Percentiles rank a stretch among this genome's conserved stretches.
phyloP scores from a whole-genome alignment of 1,139 yeast species.

The Pichia sp. region DNA sequence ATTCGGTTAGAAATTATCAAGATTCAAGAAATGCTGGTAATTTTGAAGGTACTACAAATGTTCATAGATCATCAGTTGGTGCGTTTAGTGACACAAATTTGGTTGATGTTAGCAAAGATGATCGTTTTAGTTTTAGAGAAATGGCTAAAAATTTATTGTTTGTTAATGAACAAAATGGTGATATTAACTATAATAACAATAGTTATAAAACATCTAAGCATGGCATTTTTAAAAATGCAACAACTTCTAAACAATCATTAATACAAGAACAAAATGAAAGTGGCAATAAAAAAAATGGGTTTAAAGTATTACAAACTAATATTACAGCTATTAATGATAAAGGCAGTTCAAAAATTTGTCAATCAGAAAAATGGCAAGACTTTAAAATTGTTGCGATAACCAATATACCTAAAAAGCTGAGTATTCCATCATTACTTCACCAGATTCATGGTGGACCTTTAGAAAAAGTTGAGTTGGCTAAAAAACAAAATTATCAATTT shows the following conservation, averaged over 20 bases:
- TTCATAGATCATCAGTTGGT: not conserved
- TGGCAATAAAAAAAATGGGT: not conserved
- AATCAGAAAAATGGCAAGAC: slow-evolving; percentile 8
- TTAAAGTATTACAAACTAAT: slow-evolving; percentile 6
- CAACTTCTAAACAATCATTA: not conserved
- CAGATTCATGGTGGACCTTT: slow-evolving; percentile 74
- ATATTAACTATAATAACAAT: not conserved
- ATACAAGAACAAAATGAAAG: not conserved
- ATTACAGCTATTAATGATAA: slow-evolving; percentile 3
- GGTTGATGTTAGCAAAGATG: slow-evolving; percentile 12
- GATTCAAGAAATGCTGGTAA: not conserved
- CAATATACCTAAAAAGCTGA: slow-evolving; percentile 36
- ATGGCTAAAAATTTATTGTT: slow-evolving; percentile 22
- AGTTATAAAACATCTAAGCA: not conserved
- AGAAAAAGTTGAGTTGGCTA: slow-evolving; percentile 38
- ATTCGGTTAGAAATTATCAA: not conserved
- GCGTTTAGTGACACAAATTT: not conserved
- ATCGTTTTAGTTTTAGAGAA: slow-evolving; percentile 22
- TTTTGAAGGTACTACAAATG: not conserved
- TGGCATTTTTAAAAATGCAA: not conserved
- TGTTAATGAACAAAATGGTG: slow-evolving; percentile 4
- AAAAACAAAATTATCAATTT: slow-evolving; percentile 12
- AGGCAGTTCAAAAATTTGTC: not conserved
- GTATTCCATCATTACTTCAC: slow-evolving; percentile 45
- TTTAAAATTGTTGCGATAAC: slow-evolving; percentile 28